Evolutionary conservation across 495 filamentous ascomycete genomes (phyloP).

Genomic region (Cudoniella acicularis): DNA sequence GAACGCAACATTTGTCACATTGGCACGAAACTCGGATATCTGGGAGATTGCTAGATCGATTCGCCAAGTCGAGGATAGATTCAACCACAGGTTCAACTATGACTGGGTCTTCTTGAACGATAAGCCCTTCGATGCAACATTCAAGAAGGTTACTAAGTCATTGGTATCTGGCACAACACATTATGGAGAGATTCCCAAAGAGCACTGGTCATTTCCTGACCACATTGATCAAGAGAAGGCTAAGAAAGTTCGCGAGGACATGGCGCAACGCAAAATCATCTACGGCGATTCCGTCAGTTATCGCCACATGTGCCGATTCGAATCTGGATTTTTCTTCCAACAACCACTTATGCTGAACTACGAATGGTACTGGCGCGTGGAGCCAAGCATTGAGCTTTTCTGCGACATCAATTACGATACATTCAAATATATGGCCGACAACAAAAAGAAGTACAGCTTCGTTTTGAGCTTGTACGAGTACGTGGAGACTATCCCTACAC

Average conservation of each 20-base stretch:
- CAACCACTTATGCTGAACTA: conserved; percentile 78
- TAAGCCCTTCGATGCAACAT: conserved; percentile 82
- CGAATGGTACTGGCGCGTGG: conserved; percentile 92
- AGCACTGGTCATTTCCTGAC: conserved; percentile 88
- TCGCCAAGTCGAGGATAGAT: conserved; percentile 91
- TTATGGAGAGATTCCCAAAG: conserved; percentile 79
- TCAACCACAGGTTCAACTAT: conserved; percentile 94
- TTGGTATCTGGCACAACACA: conserved; percentile 86
- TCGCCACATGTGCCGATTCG: conserved; percentile 91
- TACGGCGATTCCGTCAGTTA: conserved; percentile 93
- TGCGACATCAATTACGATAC: conserved; percentile 83
- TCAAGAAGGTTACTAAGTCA: conserved; percentile 85
- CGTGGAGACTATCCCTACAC: conserved; percentile 87
- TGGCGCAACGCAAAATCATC: conserved; percentile 81
- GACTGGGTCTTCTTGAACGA: conserved; percentile 99
- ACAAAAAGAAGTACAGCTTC: conserved; percentile 89
- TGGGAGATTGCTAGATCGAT: conserved; percentile 97
- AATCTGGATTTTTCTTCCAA: conserved; percentile 91
- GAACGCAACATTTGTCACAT: conserved; percentile 95
- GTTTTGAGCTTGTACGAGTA: conserved; percentile 92
- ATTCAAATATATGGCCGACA: conserved; percentile 83
- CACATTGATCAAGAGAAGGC: conserved; percentile 87
- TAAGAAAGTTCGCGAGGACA: conserved; percentile 73
- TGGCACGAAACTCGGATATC: conserved; percentile 87
- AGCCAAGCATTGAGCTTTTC: conserved; percentile 83